Conservation (phyloP, 148 eudicot species). For the Nepenthes gracilis region DNA sequence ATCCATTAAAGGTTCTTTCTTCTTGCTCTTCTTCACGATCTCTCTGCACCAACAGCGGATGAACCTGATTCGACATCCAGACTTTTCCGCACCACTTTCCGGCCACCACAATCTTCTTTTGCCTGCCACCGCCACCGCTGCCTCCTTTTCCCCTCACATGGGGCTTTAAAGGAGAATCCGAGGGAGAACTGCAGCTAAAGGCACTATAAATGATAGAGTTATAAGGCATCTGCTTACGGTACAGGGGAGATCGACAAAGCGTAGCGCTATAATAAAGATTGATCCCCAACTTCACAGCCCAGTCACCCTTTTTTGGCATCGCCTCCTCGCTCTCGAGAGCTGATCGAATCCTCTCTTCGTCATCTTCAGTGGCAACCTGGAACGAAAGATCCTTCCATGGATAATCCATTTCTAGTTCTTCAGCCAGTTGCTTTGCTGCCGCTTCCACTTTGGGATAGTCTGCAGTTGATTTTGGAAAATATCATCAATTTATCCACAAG, state of each 20-base stretch:
- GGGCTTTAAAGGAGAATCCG: conserved; percentile 17
- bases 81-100: conserved; percentile 99
- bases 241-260: conserved; percentile 89
- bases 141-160: conserved; percentile 17
- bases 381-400: conserved; percentile 57
- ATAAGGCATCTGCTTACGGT: conserved; percentile 92
- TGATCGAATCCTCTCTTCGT: conserved; percentile 50
- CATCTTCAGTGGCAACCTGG: conserved; percentile 48
- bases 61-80: conserved; percentile 96
- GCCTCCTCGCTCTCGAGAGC: conserved; percentile 72
- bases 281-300: conserved; percentile 90
- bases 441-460: conserved; percentile 81
- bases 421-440: conserved; percentile 68
- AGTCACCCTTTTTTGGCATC: conserved; percentile 74
- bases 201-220: conserved; percentile 67
- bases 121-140: conserved; percentile 23
- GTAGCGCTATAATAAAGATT: conserved; percentile 83
- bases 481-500: not conserved
- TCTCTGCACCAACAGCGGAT: conserved; percentile 53
- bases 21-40: conserved; percentile 37
- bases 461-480: conserved; percentile 16
- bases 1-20: conserved; percentile 17
- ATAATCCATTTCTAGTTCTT: conserved; percentile 49
- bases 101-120: conserved; percentile 61
- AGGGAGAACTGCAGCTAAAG: conserved; percentile 54